These are phyloP conservation scores for Mychonastes homosphaera DNA, from an alignment of 139 green algal genomes.

Conservation along the genomic window DNA sequence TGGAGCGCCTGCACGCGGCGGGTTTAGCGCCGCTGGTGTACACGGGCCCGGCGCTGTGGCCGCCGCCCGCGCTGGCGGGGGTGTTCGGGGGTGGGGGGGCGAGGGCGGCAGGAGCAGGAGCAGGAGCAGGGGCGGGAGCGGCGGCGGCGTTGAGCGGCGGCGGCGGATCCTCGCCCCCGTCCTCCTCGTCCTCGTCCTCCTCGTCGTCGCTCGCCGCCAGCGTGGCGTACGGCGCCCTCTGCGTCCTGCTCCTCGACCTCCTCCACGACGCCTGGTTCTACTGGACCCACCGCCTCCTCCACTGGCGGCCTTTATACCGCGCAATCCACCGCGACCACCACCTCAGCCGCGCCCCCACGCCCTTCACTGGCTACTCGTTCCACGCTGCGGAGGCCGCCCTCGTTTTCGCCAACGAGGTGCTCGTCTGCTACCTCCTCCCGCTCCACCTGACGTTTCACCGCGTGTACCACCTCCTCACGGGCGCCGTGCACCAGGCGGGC, in stretches of 20 bases:
- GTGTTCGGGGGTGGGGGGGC: too few relatives aligned
- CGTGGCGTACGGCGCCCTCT: slow-evolving; percentile 25
- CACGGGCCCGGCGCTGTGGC: slow-evolving; percentile 2
- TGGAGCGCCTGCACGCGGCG: slow-evolving; percentile 50
- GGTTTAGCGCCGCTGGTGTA: slow-evolving; percentile 49
- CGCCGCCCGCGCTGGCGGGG: too few relatives aligned
- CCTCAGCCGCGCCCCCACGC: slow-evolving; percentile 49
- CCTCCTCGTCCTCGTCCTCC: not conserved
- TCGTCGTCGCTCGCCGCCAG: not conserved
- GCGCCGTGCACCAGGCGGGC: slow-evolving; percentile 71
- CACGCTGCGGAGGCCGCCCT: slow-evolving; percentile 64
- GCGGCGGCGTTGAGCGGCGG: slow-evolving; percentile 11
- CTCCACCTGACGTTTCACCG: slow-evolving; percentile 69
- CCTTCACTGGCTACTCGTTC: slow-evolving; percentile 81
- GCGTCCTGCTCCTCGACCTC: slow-evolving; percentile 58
- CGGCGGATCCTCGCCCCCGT: not conserved
- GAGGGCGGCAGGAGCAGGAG: too few relatives aligned
- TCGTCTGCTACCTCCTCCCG: slow-evolving; percentile 67
- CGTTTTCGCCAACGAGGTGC: slow-evolving; percentile 82
- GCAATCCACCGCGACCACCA: slow-evolving; percentile 75
- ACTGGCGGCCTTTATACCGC: slow-evolving; percentile 67
- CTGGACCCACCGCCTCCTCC: slow-evolving; percentile 76
- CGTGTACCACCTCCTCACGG: slow-evolving; percentile 76
- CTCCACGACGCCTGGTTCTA: slow-evolving; percentile 89
- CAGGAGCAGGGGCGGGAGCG: too few relatives aligned